Evolutionary conservation across 495 filamentous ascomycete genomes (phyloP), one percentile per base, ranked within the genome.

Genomic region (Talaromyces liani): DNA sequence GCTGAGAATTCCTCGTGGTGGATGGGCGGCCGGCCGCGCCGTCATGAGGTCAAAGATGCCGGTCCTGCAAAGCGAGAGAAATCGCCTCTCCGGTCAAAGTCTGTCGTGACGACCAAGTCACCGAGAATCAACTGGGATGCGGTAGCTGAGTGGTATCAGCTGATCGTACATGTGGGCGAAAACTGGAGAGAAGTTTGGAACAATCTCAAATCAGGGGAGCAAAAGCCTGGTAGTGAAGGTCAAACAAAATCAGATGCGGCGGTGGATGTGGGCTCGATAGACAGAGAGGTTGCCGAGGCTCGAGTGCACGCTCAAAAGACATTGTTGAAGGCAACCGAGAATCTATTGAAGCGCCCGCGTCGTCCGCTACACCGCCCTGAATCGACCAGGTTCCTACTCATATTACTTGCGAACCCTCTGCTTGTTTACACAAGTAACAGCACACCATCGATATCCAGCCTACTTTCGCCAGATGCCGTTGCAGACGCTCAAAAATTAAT

Each of bases 1-100:
- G 88, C 87, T 0, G 90, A 94, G 71, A 94, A 93, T 70, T 91
- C 91, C 2, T 83, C 83, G 14, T 94, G 90, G 91, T 94, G 90
- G 90, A 89, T 85, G 59, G 87, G 86, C 22, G 79, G 82, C 63
- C 68, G 71, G 63, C 71, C 75, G 10, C 67, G 72, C 54, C 60
- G 64, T 7, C 70, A 70, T 51, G 67, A 69, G 3, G 64, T 67
- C 9, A 65, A 67, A 51, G 69, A 69, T 59, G 36, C 66, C 1
- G 66, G 66, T 61, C 29, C 68, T 0, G 73, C 70, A 63, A 73
- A 73, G 14, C 73, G 68, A 64, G 73, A 75, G 7, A 74, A 68
- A 55, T 33, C 49, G 14, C 47, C 61, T 18, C 56, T 67, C 0
- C 67, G 64, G 45, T 66, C 64, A 62, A 72, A 73, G 31, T 70